Base-by-base conservation (phyloP, 2,329 filamentous ascomycete species). In the Calonectria naviculata region DNA sequence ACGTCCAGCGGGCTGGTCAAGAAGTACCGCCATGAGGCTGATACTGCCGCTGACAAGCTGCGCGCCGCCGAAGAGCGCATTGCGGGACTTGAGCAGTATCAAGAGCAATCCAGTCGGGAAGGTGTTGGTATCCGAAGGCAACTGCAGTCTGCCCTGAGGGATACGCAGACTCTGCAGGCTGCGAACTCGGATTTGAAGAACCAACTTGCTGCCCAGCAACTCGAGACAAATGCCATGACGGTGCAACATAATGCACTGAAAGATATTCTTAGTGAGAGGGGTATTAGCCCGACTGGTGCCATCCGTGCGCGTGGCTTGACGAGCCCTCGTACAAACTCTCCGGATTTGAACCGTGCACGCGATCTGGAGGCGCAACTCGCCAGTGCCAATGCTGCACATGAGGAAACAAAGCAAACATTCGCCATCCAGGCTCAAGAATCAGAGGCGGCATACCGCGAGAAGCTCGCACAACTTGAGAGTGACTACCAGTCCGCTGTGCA, bases 401-500 rank as follows among this genome's bases (percentile, higher is more conserved):
- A 98, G 72, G 95, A 98, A 80, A 91, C 94, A 56, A 97, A 94
- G 81, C 86, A 91, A 68, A 89, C 89, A 4, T 95, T 95, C 74
- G 94, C 97, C 72, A 87, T 90, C 41, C 93, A 96, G 66, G 92
- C 94, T 71, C 93, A 97, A 76, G 94, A 97, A 79, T 93, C 95
- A n/a, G 96, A 97, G 81, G 89, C 91, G 67, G 90, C 94, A 56
- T 98, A 97, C 85, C 93, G 95, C 73, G 95, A 98, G 81, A 98
- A 98, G 83, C 89, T 99, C 64, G 91, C 94, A 70, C 95, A 98
- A 80, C 91, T 99, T 36, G 95, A 98, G 84, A 97, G 95, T 81
- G 97, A 99, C 82, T 98, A 99, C 81, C 95, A 98, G 83, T 98
- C 97, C 47, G 96, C 97, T 19, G 95, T 98, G 61, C 97, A 98